These are phyloP conservation scores for Cystofilobasidium capitatum DNA, from an alignment of 768 basidiomycete genomes.

Conservation along the genomic window DNA sequence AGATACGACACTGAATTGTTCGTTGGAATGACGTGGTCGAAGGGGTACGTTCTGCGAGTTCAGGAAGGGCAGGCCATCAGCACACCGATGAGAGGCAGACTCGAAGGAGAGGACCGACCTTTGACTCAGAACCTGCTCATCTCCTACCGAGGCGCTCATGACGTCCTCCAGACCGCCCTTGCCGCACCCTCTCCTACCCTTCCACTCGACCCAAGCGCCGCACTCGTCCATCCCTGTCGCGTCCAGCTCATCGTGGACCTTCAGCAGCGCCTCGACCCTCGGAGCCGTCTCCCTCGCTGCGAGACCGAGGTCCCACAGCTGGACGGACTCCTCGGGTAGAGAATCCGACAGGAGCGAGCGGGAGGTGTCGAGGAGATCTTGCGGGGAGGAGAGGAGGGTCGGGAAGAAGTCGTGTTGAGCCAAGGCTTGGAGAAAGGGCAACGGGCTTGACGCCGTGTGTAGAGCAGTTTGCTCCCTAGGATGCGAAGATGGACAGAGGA, in stretches of 20 bases:
- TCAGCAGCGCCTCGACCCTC: constrained; percentile 66
- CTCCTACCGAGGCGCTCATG: constrained; percentile 20
- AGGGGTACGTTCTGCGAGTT: constrained; percentile 47
- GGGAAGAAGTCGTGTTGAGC: not conserved
- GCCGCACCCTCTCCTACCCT: constrained; percentile 57
- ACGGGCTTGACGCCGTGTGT: constrained; percentile 64
- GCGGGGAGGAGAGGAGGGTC: constrained; percentile 44
- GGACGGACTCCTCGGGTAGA: constrained; percentile 45
- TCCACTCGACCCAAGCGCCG: constrained; percentile 69
- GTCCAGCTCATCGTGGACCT: constrained; percentile 47
- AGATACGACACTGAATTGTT: constrained; percentile 47
- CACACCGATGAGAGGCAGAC: constrained; percentile 42
- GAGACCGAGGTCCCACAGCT: constrained; percentile 51
- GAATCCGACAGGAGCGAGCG: constrained; percentile 38
- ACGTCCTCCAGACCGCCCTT: constrained; percentile 30
- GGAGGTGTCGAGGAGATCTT: constrained; percentile 22
- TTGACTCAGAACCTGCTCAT: constrained; percentile 35
- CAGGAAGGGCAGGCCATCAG: not conserved
- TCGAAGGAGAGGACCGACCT: constrained; percentile 25
- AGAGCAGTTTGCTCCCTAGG: constrained; percentile 68
- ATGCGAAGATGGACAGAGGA: constrained; percentile 5
- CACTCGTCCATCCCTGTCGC: constrained; percentile 42
- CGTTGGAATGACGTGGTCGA: constrained; percentile 58
- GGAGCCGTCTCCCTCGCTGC: constrained; percentile 70
- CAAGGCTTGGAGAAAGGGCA: constrained; percentile 55